A percentile compares a stretch with the other conserved stretches of the same genome.
Evolutionary conservation across 2,329 filamentous ascomycete genomes (phyloP).

Genomic region (Penicillium sp.): DNA sequence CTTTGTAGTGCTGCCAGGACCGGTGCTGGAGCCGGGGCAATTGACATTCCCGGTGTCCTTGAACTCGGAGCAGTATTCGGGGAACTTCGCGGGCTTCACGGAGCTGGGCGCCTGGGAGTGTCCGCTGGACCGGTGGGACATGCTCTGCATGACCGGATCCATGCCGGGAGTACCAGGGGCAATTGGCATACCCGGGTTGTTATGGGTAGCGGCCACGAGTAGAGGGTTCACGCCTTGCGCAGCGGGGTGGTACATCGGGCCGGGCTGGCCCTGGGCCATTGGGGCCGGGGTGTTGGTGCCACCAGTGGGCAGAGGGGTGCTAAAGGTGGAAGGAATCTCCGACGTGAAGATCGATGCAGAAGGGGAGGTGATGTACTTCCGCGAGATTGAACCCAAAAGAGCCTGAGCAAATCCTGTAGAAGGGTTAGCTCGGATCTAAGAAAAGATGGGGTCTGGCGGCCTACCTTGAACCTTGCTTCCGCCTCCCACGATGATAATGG

Average conservation of each 20-base stretch:
- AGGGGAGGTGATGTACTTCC: slow-evolving; percentile 87
- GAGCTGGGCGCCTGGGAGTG: slow-evolving; percentile 79
- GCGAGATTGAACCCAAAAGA: slow-evolving; percentile 75
- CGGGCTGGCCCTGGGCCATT: slow-evolving; percentile 44
- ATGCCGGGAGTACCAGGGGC: slow-evolving; percentile 41
- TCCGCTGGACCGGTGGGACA: slow-evolving; percentile 63
- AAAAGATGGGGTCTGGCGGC: slow-evolving; percentile 8
- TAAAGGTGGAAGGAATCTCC: slow-evolving; percentile 90
- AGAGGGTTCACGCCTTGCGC: slow-evolving; percentile 79
- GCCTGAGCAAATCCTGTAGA: slow-evolving; percentile 81
- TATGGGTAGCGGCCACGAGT: slow-evolving; percentile 80
- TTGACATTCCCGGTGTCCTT: slow-evolving; percentile 65
- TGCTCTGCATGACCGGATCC: slow-evolving; percentile 45
- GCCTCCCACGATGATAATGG: slow-evolving; percentile 87
- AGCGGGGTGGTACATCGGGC: slow-evolving; percentile 60
- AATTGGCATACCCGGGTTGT: slow-evolving; percentile 41
- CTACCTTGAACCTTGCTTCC: slow-evolving; percentile 69
- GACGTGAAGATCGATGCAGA: slow-evolving; percentile 97
- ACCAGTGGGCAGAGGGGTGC: slow-evolving; percentile 86
- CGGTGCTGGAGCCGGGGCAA: slow-evolving; percentile 34
- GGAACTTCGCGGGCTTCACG: slow-evolving; percentile 77
- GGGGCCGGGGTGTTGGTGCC: slow-evolving; percentile 79
- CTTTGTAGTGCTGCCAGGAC: slow-evolving; percentile 48
- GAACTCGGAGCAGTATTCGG: slow-evolving; percentile 90
- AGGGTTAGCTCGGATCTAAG: slow-evolving; percentile 10